These are phyloP conservation scores for Eucalyptus sp. DNA, from an alignment of 345 rosid genomes.

Conservation along the genomic window DNA sequence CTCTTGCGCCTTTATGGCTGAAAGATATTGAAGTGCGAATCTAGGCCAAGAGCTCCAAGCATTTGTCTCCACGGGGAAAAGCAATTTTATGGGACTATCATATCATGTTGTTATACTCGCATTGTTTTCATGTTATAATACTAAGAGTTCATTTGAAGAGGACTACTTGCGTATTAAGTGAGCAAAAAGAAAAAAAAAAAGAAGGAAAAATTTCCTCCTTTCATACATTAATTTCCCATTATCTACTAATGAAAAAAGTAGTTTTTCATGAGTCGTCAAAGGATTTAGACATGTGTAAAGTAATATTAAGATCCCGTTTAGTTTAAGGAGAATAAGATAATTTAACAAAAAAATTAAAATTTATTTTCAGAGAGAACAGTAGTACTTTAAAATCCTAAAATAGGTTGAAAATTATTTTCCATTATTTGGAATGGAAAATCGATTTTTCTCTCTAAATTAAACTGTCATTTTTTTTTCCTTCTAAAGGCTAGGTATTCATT, in stretches of 20 bases:
- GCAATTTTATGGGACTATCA: not conserved
- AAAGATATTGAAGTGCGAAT: not conserved
- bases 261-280: not conserved
- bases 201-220: not conserved
- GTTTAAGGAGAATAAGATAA: not conserved
- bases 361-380: not conserved
- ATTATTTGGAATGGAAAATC: not conserved
- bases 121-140: not conserved
- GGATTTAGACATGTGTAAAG: not conserved
- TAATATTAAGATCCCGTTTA: not conserved
- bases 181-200: not conserved
- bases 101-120: not conserved
- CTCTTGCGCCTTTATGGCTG: not conserved
- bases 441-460: not conserved
- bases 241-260: not conserved
- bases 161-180: not conserved
- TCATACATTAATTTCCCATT: not conserved
- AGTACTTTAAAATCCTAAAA: not conserved
- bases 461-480: not conserved
- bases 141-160: not conserved
- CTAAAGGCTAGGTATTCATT: not conserved
- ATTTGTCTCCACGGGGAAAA: not conserved
- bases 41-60: not conserved
- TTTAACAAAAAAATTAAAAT: not conserved
- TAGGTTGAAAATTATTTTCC: not conserved